These are phyloP conservation scores for Phytophthora palmivora DNA, from an alignment of 352 stramenopile species.

Conservation along the genomic window DNA sequence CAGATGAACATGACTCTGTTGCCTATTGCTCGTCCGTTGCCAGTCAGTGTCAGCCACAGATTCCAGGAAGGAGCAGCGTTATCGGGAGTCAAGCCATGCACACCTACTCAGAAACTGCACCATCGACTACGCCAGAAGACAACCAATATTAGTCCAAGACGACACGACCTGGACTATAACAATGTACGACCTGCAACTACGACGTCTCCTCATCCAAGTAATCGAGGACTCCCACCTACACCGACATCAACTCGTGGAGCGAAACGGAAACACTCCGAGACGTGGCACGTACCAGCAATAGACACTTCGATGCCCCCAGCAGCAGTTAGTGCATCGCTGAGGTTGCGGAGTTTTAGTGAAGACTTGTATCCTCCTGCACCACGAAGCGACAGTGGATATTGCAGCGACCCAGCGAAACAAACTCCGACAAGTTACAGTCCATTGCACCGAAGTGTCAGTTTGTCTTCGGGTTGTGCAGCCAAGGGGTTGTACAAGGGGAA, in stretches of 20 bases:
- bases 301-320: constrained; percentile 28
- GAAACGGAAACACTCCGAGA: constrained; percentile 38
- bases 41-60: constrained; percentile 53
- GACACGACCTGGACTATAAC: constrained; percentile 45
- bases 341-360: constrained; percentile 52
- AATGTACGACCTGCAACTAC: constrained; percentile 20
- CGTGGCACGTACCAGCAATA: constrained; percentile 35
- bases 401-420: constrained; percentile 34
- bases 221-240: constrained; percentile 31
- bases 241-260: constrained; percentile 29
- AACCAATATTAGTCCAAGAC: constrained; percentile 75
- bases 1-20: constrained; percentile 89
- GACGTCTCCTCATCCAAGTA: constrained; percentile 7
- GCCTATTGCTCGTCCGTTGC: constrained; percentile 73
- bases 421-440: constrained; percentile 20
- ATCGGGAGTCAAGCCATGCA: constrained; percentile 57
- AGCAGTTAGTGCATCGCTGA: constrained; percentile 25
- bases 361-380: constrained; percentile 25
- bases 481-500: constrained; percentile 69
- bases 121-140: constrained; percentile 54
- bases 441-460: constrained; percentile 48
- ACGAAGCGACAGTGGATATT: constrained; percentile 43
- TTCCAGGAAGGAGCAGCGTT: constrained; percentile 50
- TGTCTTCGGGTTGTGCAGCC: constrained; percentile 40
- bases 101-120: constrained; percentile 70